These are phyloP conservation scores for Ophiostoma quercus DNA, from an alignment of 2,329 filamentous ascomycete species.

Conservation along the genomic window DNA sequence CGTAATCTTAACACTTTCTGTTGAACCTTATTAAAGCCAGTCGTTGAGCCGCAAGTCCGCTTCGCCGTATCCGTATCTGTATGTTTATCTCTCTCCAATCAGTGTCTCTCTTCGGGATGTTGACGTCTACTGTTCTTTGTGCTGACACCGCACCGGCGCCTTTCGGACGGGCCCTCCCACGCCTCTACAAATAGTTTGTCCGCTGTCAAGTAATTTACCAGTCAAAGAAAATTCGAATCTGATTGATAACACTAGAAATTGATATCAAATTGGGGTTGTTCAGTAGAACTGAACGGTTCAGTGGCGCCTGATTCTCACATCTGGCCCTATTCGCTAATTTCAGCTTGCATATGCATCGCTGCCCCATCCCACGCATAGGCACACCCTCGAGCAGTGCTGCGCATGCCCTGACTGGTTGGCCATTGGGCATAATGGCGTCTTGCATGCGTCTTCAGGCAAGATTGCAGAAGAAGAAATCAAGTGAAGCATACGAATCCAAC, in stretches of 20 bases:
- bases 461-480: not conserved
- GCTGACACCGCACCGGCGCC: not conserved
- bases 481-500: no score
- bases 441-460: not conserved
- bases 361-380: constrained; percentile 18
- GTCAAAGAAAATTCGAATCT: not conserved
- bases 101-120: not conserved
- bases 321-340: not conserved
- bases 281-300: not conserved
- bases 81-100: not conserved
- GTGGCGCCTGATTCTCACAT: not conserved
- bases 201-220: not conserved
- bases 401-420: not conserved
- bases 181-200: not conserved
- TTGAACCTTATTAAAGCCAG: not conserved
- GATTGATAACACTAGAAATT: not conserved
- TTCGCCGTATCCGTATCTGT: not conserved
- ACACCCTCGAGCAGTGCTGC: not conserved
- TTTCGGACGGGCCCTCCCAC: not conserved
- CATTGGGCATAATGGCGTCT: not conserved
- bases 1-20: not conserved
- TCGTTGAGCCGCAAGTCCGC: not conserved
- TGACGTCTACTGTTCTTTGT: not conserved
- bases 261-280: not conserved
- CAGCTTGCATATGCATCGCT: constrained; percentile 24